Base-by-base conservation (phyloP, 2,329 filamentous ascomycete species). In the Fusarium sp. region DNA sequence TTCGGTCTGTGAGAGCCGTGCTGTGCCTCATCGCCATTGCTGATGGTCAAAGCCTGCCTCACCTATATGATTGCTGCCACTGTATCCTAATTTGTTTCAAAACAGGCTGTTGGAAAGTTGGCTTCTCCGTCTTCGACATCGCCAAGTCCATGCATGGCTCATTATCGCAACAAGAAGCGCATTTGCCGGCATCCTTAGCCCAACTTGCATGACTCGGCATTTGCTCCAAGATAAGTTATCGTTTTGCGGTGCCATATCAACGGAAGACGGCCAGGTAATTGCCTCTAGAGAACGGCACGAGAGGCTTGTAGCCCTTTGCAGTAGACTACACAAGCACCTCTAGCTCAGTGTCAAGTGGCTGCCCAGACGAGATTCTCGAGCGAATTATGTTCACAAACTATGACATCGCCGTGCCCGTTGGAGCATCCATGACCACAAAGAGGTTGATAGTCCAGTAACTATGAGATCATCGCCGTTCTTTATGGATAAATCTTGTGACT, bases 201-300 rank as follows among this genome's bases (percentile, higher is more conserved):
- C 47, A 67, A 54, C 42, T 55, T 44, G 50, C 71, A 67, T 71
- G 69, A 66, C 65, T 61, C 68, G 55, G 30, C 61, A 48, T 54
- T 56, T 61, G 61, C 48, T 74, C 36, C 39, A 44, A 45, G 72
- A 75, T 76, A 75, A 74, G 64, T 28, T 53, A 68, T 57, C 31
- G 41, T 20, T 57, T 61, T 26, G 42, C 36, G 30, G 58, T 68
- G 62, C 31, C 42, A 48, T 42, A 33, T 33, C 24, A 53, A 59
- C 39, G 44, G 54, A 55, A 51, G 42, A 48, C 30, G 22, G 20
- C 22, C 54, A 35, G 44, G 35, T 33, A 30, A 48, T n/a, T 38
- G 16, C 24, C 47, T 48, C 44, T 31, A 33, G 30, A 31, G 51
- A 28, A 15, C 18, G 15, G 20, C 41, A 28, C 31, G 20, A 36